phyloP scores from a whole-genome alignment of 106 monocot species.

The Allium sativum region DNA sequence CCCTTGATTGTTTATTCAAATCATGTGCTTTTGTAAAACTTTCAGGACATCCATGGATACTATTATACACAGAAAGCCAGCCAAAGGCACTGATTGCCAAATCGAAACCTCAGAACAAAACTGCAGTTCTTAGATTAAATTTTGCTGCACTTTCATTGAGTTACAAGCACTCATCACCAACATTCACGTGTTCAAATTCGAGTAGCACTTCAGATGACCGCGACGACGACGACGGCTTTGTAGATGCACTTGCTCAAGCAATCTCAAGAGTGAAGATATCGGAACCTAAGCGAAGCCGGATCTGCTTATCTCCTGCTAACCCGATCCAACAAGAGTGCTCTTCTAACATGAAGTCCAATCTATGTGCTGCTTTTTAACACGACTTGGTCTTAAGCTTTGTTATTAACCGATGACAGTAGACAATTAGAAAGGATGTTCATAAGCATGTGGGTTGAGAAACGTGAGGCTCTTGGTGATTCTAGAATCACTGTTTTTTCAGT shows the following conservation, averaged over 20 bases:
- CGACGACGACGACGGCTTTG: slow-evolving; percentile 16
- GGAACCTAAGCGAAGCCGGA: slow-evolving; percentile 73
- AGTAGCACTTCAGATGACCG: slow-evolving; percentile 32
- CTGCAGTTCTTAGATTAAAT: slow-evolving; percentile 10
- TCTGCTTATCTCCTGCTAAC: slow-evolving; percentile 43
- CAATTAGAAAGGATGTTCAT: neutral
- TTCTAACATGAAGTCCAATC: slow-evolving; percentile 65
- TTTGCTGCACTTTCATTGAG: slow-evolving; percentile 6
- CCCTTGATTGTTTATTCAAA: neutral
- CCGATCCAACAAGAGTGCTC: slow-evolving; percentile 56
- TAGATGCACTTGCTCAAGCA: slow-evolving; percentile 65
- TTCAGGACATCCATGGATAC: slow-evolving; percentile 86
- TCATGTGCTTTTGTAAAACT: too few species aligned
- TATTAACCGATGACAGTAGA: neutral
- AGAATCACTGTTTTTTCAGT: neutral
- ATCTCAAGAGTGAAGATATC: slow-evolving; percentile 83
- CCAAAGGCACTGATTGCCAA: slow-evolving; percentile 18
- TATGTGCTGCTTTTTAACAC: slow-evolving; percentile 80
- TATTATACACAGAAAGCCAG: slow-evolving; percentile 49
- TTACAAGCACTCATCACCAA: slow-evolving; percentile 6
- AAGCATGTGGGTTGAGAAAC: neutral
- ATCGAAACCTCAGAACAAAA: slow-evolving; percentile 6
- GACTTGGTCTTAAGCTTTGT: neutral
- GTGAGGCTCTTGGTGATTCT: neutral
- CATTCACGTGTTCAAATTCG: slow-evolving; percentile 14